phyloP scores from a whole-genome alignment of 495 filamentous ascomycete genomes.

The Aspergillus heteromorphus region DNA sequence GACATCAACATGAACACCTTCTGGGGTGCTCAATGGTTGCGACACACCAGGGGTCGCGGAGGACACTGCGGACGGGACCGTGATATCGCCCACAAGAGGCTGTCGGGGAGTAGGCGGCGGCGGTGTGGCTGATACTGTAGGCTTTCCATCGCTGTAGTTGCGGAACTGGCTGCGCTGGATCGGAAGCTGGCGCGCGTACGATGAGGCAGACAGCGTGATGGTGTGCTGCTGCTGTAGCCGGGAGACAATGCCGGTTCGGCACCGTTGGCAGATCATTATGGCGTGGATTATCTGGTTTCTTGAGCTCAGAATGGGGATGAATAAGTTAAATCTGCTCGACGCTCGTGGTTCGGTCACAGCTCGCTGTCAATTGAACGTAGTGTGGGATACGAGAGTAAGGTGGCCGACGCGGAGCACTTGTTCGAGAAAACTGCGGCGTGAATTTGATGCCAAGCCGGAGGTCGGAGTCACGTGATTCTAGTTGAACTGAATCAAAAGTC shows the following conservation, averaged over 20 bases:
- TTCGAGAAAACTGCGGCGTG: constrained; percentile 38
- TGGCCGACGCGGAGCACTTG: constrained; percentile 11
- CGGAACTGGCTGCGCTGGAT: constrained; percentile 32
- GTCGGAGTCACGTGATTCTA: constrained; percentile 25
- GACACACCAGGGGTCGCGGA: constrained; percentile 42
- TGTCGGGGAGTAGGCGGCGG: constrained; percentile 49
- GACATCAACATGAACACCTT: constrained; percentile 27
- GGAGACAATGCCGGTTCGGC: constrained; percentile 38
- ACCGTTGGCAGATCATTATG: constrained; percentile 47
- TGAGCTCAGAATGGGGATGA: neutral
- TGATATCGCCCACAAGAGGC: constrained; percentile 31
- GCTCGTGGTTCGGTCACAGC: neutral
- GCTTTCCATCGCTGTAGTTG: constrained; percentile 37
- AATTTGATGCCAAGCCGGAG: constrained; percentile 43
- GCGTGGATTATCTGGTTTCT: neutral
- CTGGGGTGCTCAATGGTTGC: constrained; percentile 41
- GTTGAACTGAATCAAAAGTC: neutral
- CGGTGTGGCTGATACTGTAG: constrained; percentile 42
- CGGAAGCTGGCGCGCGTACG: constrained; percentile 24
- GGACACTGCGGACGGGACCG: constrained; percentile 38
- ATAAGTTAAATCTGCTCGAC: neutral
- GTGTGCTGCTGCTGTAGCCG: constrained; percentile 32
- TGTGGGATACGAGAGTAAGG: constrained; percentile 1
- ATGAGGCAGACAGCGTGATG: constrained; percentile 26
- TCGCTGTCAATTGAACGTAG: neutral